Conservation (phyloP, 2,329 filamentous ascomycete species). For the Aschersonia sp. region DNA sequence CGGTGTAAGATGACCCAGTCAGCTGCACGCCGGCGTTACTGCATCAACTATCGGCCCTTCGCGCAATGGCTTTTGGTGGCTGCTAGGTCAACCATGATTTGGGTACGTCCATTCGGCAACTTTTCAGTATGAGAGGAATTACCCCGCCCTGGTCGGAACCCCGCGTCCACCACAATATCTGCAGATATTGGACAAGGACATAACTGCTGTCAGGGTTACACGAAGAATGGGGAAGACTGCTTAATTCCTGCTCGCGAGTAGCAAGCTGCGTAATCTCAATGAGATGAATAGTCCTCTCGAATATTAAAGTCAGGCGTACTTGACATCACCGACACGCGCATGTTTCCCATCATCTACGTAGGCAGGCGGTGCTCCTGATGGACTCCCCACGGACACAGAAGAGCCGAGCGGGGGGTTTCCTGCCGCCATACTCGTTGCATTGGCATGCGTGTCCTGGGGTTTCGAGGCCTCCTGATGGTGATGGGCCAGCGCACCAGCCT, state of each 20-base stretch:
- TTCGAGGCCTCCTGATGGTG: background rate
- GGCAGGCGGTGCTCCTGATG: constrained; percentile 1
- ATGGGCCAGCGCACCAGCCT: constrained; percentile 11
- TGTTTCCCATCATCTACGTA: constrained; percentile 5
- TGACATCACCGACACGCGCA: constrained; percentile 2
- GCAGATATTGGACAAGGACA: too few relatives aligned
- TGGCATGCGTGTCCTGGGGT: background rate
- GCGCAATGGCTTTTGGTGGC: too few relatives aligned
- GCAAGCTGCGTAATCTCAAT: background rate
- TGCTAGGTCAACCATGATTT: too few relatives aligned
- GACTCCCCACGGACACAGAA: background rate
- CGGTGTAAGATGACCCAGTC: background rate
- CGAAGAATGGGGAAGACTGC: too few relatives aligned
- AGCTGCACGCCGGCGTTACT: too few relatives aligned
- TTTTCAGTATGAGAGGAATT: background rate
- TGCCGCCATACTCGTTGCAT: background rate
- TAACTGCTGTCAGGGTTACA: too few relatives aligned
- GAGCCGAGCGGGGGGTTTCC: background rate
- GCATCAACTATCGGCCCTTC: too few relatives aligned
- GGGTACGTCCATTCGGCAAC: background rate
- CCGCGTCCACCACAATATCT: background rate
- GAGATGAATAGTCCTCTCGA: background rate
- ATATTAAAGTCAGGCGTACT: constrained; percentile 1
- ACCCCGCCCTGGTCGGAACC: background rate
- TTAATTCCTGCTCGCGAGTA: too few relatives aligned